Base-by-base conservation (phyloP, 176 grass and related monocot species). In the Oryza meyeriana region DNA sequence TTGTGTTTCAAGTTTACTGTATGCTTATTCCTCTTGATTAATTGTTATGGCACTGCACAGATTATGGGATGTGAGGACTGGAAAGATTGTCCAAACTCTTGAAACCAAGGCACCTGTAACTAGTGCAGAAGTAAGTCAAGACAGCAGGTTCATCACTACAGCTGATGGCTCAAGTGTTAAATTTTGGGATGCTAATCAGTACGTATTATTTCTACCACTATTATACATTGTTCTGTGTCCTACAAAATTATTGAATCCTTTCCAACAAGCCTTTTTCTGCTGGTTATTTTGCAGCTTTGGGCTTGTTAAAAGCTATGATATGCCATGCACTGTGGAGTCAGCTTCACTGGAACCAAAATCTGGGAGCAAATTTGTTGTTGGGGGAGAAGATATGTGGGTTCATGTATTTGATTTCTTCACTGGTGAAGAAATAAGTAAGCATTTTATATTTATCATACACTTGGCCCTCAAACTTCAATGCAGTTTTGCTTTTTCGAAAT, bases 381-480 rank as follows among this genome's bases (percentile, higher is more conserved):
- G 96, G 89, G 96, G 96, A 76, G 96, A 95, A 94, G 96, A 99
- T 66, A 83, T 99, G 91, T 99, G 96, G 93, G 77, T 99, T 79
- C 96, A 88, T 78, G 73, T 94, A 72, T 99, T 94, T 65, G 93
- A 99, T 84, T 99, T 99, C 83, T 85, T 86, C 78, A 95, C 93
- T 61, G 96, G 96, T 41, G 93, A 99, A 94, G 93, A 99, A 89
- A 92, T 95, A 83, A 79, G 96, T 94, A 91, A 88, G 89, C 78
- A 24, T 38, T 72, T 45, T 50, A 47, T 66, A 45, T 48, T 71
- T 40, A 26, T 64, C 11, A 61, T 66, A 31, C 13, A 25, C 47
- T 47, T 27, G 16, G 32, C 30, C 17, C 35, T 66, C 39, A 41
- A 75, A 25, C 42, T 40, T 75, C 0, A 48, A 17, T 52, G 22